Base-by-base conservation (phyloP, 73 alveolate species). In the Effrenium voratum region DNA sequence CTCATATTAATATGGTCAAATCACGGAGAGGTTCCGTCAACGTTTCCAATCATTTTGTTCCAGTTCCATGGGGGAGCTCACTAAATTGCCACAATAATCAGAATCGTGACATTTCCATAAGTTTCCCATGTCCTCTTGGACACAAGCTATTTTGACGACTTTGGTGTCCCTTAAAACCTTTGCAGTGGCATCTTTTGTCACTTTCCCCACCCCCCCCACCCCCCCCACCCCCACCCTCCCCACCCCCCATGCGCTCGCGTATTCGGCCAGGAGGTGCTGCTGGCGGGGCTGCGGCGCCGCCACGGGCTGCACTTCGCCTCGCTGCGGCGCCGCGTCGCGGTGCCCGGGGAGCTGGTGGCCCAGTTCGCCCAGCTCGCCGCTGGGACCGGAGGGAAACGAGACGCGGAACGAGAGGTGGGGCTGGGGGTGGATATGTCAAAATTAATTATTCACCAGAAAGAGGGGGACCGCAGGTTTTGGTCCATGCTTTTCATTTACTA, bases 301-400 rank as follows among this genome's bases (percentile, higher is more conserved):
- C 38, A 50, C 38, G 85, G 86, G 46, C 41, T 90, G 87, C 96
- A 73, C 73, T 90, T 90, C 41, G 96, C 96, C 15, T 43, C 52
- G 26, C 66, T 90, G n/a, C 36, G 52, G 40, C 96, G 72, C 15
- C 75, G 75, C 28, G n/a, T 90, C 2, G 50, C 87, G 3, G 75
- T 90, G 19, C 82, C 96, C 0, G 96, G 96, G 46, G 96, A 90
- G 45, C 26, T 90, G 44, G 96, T 90, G 73, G 38, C 44, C 63
- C 81, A 75, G 8, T 44, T 90, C 52, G 84, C 96, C 30, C 96
- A 90, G 96, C 96, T 90, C 75, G 96, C 72, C 75, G 2, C 96
- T 90, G 30, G 96, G 96, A 26, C 12, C 55, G 55, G 50, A 75
- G n/a, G n/a, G 55, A 28, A 68, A 26, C 44, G 45, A 0, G 45